Evolutionary conservation across 164 flowering plant species (phyloP).

Genomic region (Chloranthus sessilifolius): DNA sequence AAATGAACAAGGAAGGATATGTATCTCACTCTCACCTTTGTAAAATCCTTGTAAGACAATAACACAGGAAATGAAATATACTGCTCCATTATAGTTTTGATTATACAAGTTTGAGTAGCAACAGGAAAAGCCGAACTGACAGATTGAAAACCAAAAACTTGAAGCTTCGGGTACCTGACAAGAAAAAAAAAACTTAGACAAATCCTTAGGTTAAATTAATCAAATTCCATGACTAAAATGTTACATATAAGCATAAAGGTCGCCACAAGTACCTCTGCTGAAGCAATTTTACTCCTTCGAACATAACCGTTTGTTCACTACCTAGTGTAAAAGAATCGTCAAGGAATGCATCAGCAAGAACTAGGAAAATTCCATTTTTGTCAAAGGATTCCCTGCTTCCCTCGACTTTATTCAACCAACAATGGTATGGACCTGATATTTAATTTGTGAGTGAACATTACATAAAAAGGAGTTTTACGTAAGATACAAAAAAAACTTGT

Average conservation of each 20-base stretch:
- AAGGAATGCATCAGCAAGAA: slow-evolving; percentile 37
- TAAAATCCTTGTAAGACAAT: slow-evolving; percentile 37
- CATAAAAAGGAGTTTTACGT: background rate
- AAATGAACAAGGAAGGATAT: too few species aligned
- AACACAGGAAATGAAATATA: slow-evolving; percentile 68
- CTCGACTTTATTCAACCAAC: slow-evolving; percentile 60
- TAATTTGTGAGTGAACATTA: slow-evolving; percentile 1
- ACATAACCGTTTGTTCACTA: slow-evolving; percentile 20
- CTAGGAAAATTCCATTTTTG: slow-evolving; percentile 42
- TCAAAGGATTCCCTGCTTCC: slow-evolving; percentile 20
- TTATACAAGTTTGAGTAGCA: slow-evolving; percentile 23
- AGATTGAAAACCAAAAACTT: slow-evolving; percentile 53
- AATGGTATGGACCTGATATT: slow-evolving; percentile 57
- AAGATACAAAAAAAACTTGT: too few species aligned
- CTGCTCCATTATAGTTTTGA: slow-evolving; percentile 46
- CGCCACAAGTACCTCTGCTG: slow-evolving; percentile 60
- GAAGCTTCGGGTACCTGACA: slow-evolving; percentile 57
- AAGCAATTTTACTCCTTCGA: slow-evolving; percentile 60
- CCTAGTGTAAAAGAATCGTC: slow-evolving; percentile 18
- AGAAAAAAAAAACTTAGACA: slow-evolving; percentile 3
- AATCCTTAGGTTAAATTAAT: background rate
- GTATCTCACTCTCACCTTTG: slow-evolving; percentile 64
- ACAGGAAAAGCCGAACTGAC: slow-evolving; percentile 24
- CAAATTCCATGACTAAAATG: slow-evolving; percentile 3
- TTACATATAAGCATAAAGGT: slow-evolving; percentile 1